Percentiles rank a stretch among this genome's conserved stretches.
Evolutionary conservation across 768 basidiomycete genomes (phyloP).

Genomic region (Termitomyces sp.): DNA sequence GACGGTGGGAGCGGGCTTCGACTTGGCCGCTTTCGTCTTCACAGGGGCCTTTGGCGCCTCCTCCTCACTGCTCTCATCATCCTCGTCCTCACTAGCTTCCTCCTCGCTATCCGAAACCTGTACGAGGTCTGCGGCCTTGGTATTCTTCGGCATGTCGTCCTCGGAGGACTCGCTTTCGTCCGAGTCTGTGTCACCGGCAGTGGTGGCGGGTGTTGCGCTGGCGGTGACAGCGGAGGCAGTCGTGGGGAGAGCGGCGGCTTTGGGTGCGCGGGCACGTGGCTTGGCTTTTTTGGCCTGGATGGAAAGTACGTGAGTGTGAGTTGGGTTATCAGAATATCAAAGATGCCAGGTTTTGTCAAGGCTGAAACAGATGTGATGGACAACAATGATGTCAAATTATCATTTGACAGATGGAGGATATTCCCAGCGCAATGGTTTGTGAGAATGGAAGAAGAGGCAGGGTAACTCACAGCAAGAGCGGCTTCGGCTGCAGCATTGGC

Average conservation of each 20-base stretch:
- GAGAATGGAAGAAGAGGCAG: not conserved
- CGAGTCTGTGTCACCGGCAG: slow-evolving; percentile 16
- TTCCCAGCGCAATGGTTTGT: not conserved
- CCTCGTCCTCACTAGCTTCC: slow-evolving; percentile 14
- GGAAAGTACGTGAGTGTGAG: not conserved
- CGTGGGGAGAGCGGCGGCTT: slow-evolving; percentile 1
- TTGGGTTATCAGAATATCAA: not conserved
- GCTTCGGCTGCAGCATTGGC: slow-evolving; percentile 40
- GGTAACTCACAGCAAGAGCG: slow-evolving; percentile 27
- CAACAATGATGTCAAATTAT: not conserved
- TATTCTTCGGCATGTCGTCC: slow-evolving; percentile 24
- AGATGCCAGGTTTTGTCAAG: not conserved
- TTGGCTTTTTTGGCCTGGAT: slow-evolving; percentile 21
- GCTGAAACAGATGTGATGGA: not conserved
- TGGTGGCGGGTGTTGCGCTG: slow-evolving; percentile 12
- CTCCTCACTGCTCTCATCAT: not conserved
- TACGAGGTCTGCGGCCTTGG: slow-evolving; percentile 19
- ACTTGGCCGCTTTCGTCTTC: slow-evolving; percentile 5
- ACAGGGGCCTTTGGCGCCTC: slow-evolving; percentile 15
- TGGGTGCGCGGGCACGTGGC: slow-evolving; percentile 10
- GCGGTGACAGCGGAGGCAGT: not conserved
- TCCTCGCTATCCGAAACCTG: not conserved
- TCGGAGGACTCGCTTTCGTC: slow-evolving; percentile 19
- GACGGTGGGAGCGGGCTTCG: slow-evolving; percentile 4
- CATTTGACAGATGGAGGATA: not conserved